phyloP scores from a whole-genome alignment of 2,329 filamentous ascomycete genomes.

The Cladosporium cucumerinum region DNA sequence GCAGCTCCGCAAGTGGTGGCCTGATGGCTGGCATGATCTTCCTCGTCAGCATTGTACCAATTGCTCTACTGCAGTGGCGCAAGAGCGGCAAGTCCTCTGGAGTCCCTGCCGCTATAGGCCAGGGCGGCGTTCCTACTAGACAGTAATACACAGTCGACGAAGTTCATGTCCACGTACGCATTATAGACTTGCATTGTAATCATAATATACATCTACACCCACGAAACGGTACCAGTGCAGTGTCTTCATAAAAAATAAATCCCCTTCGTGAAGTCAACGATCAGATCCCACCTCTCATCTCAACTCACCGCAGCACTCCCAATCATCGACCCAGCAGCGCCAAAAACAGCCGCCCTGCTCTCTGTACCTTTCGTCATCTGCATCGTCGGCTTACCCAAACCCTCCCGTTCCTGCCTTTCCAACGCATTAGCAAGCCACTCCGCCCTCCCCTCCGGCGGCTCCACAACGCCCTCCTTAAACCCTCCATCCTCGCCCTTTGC shows the following conservation, averaged over 20 bases:
- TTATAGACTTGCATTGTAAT: conserved; percentile 4
- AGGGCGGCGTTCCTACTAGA: background rate
- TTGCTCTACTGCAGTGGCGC: conserved; percentile 26
- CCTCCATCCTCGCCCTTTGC: conserved; percentile 23
- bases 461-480: conserved; percentile 18
- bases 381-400: background rate
- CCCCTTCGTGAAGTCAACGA: too few species aligned
- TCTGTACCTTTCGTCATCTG: background rate
- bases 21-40: conserved; percentile 37
- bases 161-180: background rate
- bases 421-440: conserved; percentile 20
- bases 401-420: conserved; percentile 13
- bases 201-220: background rate
- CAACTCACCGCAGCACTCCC: background rate
- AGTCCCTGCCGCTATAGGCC: conserved; percentile 1
- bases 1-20: conserved; percentile 37
- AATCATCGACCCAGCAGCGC: background rate
- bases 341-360: background rate
- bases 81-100: background rate
- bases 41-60: conserved; percentile 26
- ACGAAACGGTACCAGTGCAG: background rate
- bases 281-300: background rate
- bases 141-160: background rate
- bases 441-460: conserved; percentile 20
- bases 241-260: too few species aligned